Evolutionary conservation across 345 rosid species (phyloP).

Genomic region (Populus simonii): DNA sequence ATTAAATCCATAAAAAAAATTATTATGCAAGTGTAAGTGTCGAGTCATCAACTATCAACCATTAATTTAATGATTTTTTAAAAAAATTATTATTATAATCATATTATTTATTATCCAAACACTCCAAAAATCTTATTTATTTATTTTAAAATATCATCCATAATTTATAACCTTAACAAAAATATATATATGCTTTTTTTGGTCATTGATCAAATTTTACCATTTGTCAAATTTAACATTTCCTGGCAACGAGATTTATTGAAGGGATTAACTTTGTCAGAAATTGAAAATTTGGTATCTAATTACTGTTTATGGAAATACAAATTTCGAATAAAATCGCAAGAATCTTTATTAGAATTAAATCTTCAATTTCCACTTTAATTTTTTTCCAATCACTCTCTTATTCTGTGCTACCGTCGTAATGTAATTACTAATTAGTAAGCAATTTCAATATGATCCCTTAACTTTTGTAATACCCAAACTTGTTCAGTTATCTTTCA

Average conservation of each 20-base stretch:
- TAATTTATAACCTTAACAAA: too few species aligned
- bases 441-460: neutral
- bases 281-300: neutral
- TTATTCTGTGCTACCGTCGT: neutral
- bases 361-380: neutral
- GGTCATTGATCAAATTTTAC: too few species aligned
- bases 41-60: fast-evolving
- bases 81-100: too few species aligned
- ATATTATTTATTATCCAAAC: too few species aligned
- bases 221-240: neutral
- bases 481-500: neutral
- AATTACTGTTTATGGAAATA: neutral
- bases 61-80: too few species aligned
- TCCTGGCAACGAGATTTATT: neutral
- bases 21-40: fast-evolving
- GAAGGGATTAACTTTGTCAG: neutral
- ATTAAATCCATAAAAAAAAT: too few species aligned
- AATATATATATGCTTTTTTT: too few species aligned
- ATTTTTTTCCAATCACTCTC: neutral
- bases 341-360: too few species aligned
- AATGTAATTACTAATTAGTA: too few species aligned
- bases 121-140: too few species aligned
- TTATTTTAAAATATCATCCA: too few species aligned
- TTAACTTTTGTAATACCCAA: neutral
- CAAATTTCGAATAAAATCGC: neutral